Conservation (phyloP, 1,284 basidiomycete species). For the Papiliotrema nemorosa region DNA sequence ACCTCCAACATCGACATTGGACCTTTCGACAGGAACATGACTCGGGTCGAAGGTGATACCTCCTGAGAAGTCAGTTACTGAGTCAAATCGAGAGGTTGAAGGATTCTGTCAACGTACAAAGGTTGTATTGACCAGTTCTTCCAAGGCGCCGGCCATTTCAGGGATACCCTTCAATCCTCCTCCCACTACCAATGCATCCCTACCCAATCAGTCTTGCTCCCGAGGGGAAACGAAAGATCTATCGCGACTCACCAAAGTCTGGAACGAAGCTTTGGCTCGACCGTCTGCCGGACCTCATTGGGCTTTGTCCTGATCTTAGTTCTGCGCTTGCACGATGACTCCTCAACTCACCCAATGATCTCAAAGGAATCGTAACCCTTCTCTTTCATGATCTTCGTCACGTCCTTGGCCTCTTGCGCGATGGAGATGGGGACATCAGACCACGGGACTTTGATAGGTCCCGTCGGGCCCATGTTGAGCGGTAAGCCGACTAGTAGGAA, state of each 20-base stretch:
- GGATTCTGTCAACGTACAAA: too few relatives aligned
- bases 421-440: not conserved
- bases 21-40: not conserved
- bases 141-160: not conserved
- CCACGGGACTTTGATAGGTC: not conserved
- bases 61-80: not conserved
- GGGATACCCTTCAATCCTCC: not conserved
- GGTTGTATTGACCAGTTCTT: not conserved
- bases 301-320: not conserved
- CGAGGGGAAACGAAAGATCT: too few relatives aligned
- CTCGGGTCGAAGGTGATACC: not conserved
- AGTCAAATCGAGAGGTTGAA: too few relatives aligned
- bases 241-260: not conserved
- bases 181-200: not conserved
- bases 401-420: not conserved
- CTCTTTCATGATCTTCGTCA: slow-evolving; percentile 1
- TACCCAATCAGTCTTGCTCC: not conserved
- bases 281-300: not conserved
- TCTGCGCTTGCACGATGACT: too few relatives aligned
- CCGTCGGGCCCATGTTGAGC: too few relatives aligned
- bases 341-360: not conserved
- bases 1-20: not conserved
- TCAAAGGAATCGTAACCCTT: not conserved
- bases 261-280: not conserved
- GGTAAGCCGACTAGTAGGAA: too few relatives aligned